phyloP scores from a whole-genome alignment of 176 grass and related monocot species.

The Tuctoria greenei region DNA sequence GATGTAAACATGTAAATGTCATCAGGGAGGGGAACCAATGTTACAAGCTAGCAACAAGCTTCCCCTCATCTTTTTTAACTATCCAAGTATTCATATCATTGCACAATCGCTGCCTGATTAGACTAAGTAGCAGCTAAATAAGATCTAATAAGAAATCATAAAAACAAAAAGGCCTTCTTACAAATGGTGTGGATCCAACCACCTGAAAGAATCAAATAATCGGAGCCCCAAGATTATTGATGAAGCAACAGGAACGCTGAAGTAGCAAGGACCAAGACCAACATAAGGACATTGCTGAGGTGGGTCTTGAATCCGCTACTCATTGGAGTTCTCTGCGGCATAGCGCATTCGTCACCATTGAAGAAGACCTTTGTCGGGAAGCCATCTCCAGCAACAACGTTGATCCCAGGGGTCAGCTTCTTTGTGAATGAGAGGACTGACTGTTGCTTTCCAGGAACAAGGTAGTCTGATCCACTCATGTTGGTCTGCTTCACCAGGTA shows the following conservation, averaged over 20 bases:
- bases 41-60: constrained; percentile 12
- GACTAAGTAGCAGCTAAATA: constrained; percentile 37
- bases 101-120: constrained; percentile 27
- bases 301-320: constrained; percentile 45
- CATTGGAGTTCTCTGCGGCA: constrained; percentile 54
- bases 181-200: constrained; percentile 40
- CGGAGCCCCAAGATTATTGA: constrained; percentile 45
- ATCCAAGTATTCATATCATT: constrained; percentile 28
- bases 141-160: constrained; percentile 32
- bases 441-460: constrained; percentile 66
- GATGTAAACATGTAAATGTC: constrained; percentile 38
- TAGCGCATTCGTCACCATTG: constrained; percentile 79
- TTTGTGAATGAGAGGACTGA: constrained; percentile 66
- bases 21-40: constrained; percentile 29
- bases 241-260: constrained; percentile 48
- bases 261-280: constrained; percentile 41
- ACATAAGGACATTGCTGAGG: constrained; percentile 21
- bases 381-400: constrained; percentile 52
- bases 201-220: constrained; percentile 78
- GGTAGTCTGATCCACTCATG: constrained; percentile 47
- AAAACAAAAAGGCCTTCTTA: constrained; percentile 55
- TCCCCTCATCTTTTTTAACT: constrained; percentile 12
- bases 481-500: constrained; percentile 47
- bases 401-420: constrained; percentile 22
- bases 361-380: constrained; percentile 75